Evolutionary conservation across 148 eudicot genomes (phyloP).

Genomic region (Chenopodium berlandieri): DNA sequence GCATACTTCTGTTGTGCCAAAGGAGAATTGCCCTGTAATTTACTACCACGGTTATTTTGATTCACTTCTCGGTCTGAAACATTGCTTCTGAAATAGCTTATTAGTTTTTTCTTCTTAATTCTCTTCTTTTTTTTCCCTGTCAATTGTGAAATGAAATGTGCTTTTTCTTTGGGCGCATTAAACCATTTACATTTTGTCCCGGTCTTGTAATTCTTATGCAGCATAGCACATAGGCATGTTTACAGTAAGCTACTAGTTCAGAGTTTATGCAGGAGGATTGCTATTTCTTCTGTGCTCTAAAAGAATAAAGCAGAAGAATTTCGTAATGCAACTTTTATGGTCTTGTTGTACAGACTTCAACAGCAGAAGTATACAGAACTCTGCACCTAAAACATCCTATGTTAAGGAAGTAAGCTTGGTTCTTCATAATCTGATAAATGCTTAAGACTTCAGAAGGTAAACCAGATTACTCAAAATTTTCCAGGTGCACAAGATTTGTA

Average conservation of each 20-base stretch:
- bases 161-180: not conserved
- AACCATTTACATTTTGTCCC: too few species aligned
- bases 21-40: conserved; percentile 36
- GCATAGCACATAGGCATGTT: not conserved
- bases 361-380: not conserved
- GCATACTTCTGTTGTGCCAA: conserved; percentile 18
- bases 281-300: not conserved
- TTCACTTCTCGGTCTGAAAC: not conserved
- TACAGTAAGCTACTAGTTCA: not conserved
- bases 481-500: not conserved
- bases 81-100: not conserved
- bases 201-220: not conserved
- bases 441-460: not conserved
- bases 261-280: not conserved
- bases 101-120: not conserved
- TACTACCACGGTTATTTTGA: not conserved
- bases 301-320: not conserved
- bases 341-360: not conserved
- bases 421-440: not conserved
- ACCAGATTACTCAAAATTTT: not conserved
- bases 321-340: not conserved
- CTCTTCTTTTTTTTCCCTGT: not conserved
- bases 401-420: not conserved
- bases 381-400: not conserved
- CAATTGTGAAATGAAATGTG: not conserved